Evolutionary conservation across 78 protist genomes (phyloP), one percentile per base, ranked within the genome.

Genomic region (Dictyostelium capitatum): DNA sequence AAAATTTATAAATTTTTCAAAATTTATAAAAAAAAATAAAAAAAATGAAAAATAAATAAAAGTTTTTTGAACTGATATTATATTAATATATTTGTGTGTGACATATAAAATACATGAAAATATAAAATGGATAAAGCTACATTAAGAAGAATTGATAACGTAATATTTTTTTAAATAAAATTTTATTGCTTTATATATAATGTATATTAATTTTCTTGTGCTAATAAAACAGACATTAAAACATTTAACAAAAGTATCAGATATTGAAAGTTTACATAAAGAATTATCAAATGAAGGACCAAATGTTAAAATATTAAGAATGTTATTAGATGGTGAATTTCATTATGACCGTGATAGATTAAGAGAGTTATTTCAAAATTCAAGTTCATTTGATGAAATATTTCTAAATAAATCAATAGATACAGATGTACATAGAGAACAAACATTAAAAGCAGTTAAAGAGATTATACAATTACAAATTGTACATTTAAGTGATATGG

Each of bases 311-410:
- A 3, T 30, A 48, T 32, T 87, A 28, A 74, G 32, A 48, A 46
- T 41, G 20, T 25, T 87, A 15, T 77, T 87, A 47, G 92, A 87
- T 62, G 92, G 92, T 20, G 84, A 59, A 23, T 87, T 50, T 54
- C 65, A 56, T n/a, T 10, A 28, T 19, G 83, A 77, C 10, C 65
- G 92, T 47, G 83, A 74, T 57, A 32, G 41, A 53, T 23, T 87
- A 37, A 57, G 77, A 37, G 46, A 77, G 14, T 20, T 87, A 43
- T 51, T 87, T 20, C 84, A 87, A 77, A 77, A 25, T 32, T 57
- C 65, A 15, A 25, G 11, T 30, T 6, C 82, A 62, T 87, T 87
- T 47, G 83, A 87, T 62, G 92, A 87, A 64, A 11, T 32, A 20
- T 77, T 70, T 51, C 23, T 87, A 74, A 46, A 17, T 30, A 32